Conservation (phyloP, 805 yeast species). For the Starmerella stigmatis region DNA sequence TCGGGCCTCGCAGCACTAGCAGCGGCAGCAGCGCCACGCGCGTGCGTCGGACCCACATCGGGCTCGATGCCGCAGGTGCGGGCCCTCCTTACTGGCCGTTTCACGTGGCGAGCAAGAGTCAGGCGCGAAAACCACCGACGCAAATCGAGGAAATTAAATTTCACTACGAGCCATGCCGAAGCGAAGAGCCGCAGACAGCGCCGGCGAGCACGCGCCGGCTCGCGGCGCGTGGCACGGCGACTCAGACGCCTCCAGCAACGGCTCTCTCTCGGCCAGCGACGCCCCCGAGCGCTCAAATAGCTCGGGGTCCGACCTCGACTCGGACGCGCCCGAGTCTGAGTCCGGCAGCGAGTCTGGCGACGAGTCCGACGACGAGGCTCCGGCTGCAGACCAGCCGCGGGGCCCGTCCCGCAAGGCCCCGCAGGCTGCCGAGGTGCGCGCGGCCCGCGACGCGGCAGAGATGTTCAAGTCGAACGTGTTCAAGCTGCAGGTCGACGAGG, state of each 20-base stretch:
- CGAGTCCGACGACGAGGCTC: neutral
- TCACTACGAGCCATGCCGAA: slow-evolving; percentile 5
- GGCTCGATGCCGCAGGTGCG: no score
- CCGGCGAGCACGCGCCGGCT: neutral
- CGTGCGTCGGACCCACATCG: no score
- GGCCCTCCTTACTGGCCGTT: neutral
- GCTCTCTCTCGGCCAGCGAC: neutral
- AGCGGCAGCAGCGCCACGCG: no score
- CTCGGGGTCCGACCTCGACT: neutral
- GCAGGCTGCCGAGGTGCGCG: slow-evolving; percentile 64
- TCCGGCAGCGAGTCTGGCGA: neutral
- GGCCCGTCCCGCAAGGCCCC: slow-evolving; percentile 4
- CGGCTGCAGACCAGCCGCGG: neutral
- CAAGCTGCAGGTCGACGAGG: slow-evolving; percentile 88
- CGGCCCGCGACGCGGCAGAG: slow-evolving; percentile 89
- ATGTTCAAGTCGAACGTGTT: slow-evolving; percentile 89
- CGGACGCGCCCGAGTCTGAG: neutral
- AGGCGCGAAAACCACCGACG: slow-evolving; percentile 1
- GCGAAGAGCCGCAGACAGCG: slow-evolving; percentile 5
- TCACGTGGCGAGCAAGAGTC: neutral
- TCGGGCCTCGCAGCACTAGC: no score
- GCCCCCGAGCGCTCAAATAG: neutral
- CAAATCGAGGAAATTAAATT: slow-evolving; percentile 5
- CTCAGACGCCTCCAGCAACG: neutral
- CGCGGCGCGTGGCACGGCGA: neutral